A percentile compares a stretch with the other conserved stretches of the same genome.
Evolutionary conservation across 768 basidiomycete species (phyloP).

Genomic region (Auricularia auricula-judae): DNA sequence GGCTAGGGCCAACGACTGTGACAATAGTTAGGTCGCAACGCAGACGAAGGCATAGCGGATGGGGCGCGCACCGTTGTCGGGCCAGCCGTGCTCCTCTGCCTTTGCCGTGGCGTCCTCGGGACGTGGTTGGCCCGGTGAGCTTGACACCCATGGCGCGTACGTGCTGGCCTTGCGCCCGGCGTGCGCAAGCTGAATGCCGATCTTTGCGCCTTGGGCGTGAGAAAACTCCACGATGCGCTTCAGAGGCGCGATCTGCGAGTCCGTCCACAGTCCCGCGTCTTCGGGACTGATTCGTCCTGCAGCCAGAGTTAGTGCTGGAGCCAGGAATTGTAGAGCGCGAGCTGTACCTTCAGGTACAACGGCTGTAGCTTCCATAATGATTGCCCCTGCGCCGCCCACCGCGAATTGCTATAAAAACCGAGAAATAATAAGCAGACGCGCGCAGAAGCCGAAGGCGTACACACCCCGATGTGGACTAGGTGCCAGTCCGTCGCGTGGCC

Average conservation of each 20-base stretch:
- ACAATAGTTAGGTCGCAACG: neutral
- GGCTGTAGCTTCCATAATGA: conserved; percentile 65
- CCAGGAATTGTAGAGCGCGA: neutral
- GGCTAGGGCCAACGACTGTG: conserved; percentile 52
- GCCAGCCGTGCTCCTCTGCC: conserved; percentile 59
- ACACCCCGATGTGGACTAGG: conserved; percentile 61
- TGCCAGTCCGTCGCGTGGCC: conserved; percentile 80
- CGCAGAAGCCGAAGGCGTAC: conserved; percentile 3
- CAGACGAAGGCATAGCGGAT: too few species aligned
- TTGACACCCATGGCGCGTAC: conserved; percentile 53
- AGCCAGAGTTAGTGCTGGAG: conserved; percentile 15
- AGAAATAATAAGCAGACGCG: neutral
- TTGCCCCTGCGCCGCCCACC: conserved; percentile 56
- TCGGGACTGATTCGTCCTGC: conserved; percentile 64
- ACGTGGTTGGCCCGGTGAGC: conserved; percentile 23
- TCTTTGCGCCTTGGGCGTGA: conserved; percentile 54
- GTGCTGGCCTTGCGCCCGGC: conserved; percentile 65
- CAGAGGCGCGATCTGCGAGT: conserved; percentile 60
- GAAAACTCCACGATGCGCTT: conserved; percentile 64
- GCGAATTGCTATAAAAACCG: conserved; percentile 38
- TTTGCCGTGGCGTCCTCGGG: conserved; percentile 20
- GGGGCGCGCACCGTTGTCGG: conserved; percentile 37
- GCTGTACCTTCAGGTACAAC: conserved; percentile 50
- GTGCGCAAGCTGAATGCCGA: conserved; percentile 75
- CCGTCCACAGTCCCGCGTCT: conserved; percentile 68